Base-by-base conservation (phyloP, 2,329 filamentous ascomycete genomes). In the Phialocephala subalpina region DNA sequence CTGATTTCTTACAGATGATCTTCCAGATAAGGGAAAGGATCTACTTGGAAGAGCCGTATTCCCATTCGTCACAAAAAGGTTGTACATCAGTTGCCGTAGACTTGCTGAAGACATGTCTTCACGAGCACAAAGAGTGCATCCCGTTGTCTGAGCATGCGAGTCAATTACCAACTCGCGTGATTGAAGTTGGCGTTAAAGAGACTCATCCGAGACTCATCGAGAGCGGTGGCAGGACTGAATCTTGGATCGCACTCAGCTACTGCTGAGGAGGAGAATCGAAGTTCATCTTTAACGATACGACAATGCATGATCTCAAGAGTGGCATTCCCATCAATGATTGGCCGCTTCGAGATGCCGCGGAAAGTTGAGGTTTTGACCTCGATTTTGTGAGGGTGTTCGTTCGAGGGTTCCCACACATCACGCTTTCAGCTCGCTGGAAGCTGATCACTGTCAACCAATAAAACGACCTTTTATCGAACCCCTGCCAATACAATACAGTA, bases 181-280 rank as follows among this genome's bases (percentile, higher is more conserved):
- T 70, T 27, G 55, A 70, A 25, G 67, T 70, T 49, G 69, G 69
- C 36, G 27, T 60, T 29, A 55, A 67, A n/a, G 53, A 55, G 7
- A 38, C 12, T 4, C 45, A 57, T 45, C 64, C 65, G 8, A 64
- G 60, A 25, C 64, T 69, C 27, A 56, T 71, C 1, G 60, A 35
- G 7, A 66, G 56, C 33, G 42, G 36, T 8, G 61, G 60, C 3
- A 62, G 45, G 18, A 25, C 11, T 35, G 67, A 57, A 2, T 45
- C n/a, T 6, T 71, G 56, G 58, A 60, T 67, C 14, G 67, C 69
- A n/a, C 57, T 71, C n/a, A 69, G 67, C 40, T 69, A 70, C 47
- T 70, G 66, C 58, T 70, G 66, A 67, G 68, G 68, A 62, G 62
- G 58, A 29, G 61, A 64, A 6, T 64, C 60, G 0, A 18, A 49